These are phyloP conservation scores for Ustilago esculenta DNA, from an alignment of 1,284 basidiomycete species.

Conservation along the genomic window DNA sequence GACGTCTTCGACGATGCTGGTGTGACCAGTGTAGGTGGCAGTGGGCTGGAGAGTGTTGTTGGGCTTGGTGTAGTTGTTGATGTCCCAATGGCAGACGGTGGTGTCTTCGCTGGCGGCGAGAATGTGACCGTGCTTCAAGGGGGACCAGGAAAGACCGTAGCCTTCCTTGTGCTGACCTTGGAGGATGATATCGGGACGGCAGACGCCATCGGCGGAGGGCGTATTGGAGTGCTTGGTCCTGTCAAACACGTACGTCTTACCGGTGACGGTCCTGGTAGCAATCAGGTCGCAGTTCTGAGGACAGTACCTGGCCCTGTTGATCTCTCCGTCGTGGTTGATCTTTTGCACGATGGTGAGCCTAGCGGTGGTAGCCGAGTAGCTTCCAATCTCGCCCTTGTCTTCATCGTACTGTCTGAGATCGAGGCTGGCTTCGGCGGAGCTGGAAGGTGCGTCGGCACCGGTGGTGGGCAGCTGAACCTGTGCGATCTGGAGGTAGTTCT, in stretches of 20 bases:
- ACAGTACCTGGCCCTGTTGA: conserved; percentile 98
- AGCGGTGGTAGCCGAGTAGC: conserved; percentile 75
- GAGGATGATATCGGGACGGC: conserved; percentile 89
- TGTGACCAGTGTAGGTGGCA: conserved; percentile 78
- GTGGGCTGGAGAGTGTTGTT: conserved; percentile 82
- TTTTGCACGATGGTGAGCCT: conserved; percentile 89
- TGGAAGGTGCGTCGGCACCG: conserved; percentile 42
- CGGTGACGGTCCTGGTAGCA: conserved; percentile 89
- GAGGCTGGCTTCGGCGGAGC: conserved; percentile 74
- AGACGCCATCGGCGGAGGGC: conserved; percentile 80
- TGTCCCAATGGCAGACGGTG: conserved; percentile 96
- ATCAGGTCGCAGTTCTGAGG: conserved; percentile 97
- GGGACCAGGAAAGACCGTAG: conserved; percentile 93
- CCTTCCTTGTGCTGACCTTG: conserved; percentile 92
- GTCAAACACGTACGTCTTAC: conserved; percentile 93
- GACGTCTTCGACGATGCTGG: conserved; percentile 79
- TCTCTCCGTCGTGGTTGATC: conserved; percentile 95
- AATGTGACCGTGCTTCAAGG: conserved; percentile 81
- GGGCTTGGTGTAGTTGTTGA: conserved; percentile 86
- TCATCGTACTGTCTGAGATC: conserved; percentile 87
- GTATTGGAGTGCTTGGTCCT: conserved; percentile 95
- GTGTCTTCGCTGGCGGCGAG: conserved; percentile 94
- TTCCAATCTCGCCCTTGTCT: conserved; percentile 75
- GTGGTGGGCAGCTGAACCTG: conserved; percentile 84
- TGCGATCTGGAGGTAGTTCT: conserved; percentile 96